phyloP scores from a whole-genome alignment of 805 yeast genomes.

The Helenozyma rhizophorensis region DNA sequence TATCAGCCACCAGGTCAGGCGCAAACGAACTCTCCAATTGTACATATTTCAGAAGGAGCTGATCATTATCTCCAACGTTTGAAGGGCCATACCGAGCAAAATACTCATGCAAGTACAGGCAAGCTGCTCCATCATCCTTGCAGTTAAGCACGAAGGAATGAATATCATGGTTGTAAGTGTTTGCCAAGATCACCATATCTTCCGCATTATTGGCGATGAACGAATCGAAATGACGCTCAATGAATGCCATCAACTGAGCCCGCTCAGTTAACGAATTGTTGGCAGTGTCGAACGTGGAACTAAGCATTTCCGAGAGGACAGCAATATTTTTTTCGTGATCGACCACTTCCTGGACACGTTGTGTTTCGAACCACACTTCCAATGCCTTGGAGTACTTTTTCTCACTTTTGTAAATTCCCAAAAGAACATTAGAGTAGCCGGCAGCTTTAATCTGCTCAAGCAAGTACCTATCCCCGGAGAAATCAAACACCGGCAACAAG shows the following conservation, averaged over 20 bases:
- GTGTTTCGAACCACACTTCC: slow-evolving; percentile 44
- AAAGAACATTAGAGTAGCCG: slow-evolving; percentile 54
- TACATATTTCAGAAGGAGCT: slow-evolving; percentile 20
- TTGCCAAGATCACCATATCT: slow-evolving; percentile 34
- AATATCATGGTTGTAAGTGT: slow-evolving; percentile 32
- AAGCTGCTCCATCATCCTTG: slow-evolving; percentile 20
- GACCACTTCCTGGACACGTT: slow-evolving; percentile 9
- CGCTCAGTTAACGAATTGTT: slow-evolving; percentile 20
- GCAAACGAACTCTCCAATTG: slow-evolving; percentile 20
- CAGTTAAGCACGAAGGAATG: slow-evolving; percentile 34
- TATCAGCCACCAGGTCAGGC: slow-evolving; percentile 10
- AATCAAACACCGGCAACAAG: slow-evolving; percentile 61
- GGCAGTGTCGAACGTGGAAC: slow-evolving; percentile 16
- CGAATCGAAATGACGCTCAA: slow-evolving; percentile 21
- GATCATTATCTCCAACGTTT: too few species aligned
- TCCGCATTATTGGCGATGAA: slow-evolving; percentile 26
- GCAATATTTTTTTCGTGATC: slow-evolving; percentile 8
- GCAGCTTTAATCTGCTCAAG: slow-evolving; percentile 50
- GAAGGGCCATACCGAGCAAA: too few species aligned
- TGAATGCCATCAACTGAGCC: slow-evolving; percentile 18
- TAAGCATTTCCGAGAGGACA: slow-evolving; percentile 22
- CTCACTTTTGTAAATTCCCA: slow-evolving; percentile 52
- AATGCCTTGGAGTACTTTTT: slow-evolving; percentile 50
- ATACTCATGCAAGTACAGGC: slow-evolving; percentile 23
- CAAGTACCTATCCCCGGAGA: slow-evolving; percentile 47